These are phyloP conservation scores for Bonia amplexicaulis DNA, from an alignment of 176 grass and related monocot genomes.

Conservation along the genomic window DNA sequence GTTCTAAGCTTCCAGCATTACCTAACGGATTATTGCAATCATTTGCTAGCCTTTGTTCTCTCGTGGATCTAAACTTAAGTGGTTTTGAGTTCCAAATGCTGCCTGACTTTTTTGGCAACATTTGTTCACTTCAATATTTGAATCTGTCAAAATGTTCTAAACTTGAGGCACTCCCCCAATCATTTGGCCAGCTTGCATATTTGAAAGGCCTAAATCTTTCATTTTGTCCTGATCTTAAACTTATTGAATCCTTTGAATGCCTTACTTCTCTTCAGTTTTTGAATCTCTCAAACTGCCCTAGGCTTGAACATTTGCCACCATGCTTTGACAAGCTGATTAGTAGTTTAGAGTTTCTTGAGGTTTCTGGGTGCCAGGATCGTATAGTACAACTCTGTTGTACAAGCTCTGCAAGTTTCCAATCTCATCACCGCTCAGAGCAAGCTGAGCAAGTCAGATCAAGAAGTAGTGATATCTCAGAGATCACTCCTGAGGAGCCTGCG, in stretches of 20 bases:
- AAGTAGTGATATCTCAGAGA: constrained; percentile 16
- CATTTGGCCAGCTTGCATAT: constrained; percentile 34
- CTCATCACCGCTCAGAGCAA: constrained; percentile 6
- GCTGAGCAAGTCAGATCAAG: constrained; percentile 9
- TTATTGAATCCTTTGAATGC: constrained; percentile 18
- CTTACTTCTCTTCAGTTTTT: constrained; percentile 38
- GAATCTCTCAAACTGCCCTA: constrained; percentile 39
- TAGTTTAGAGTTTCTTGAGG: constrained; percentile 31
- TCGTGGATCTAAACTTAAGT: constrained; percentile 45
- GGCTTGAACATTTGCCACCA: constrained; percentile 29
- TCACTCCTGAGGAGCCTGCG: not conserved
- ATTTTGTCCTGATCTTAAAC: constrained; percentile 41
- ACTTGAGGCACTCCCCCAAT: constrained; percentile 35
- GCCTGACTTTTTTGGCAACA: constrained; percentile 35
- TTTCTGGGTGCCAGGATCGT: constrained; percentile 35
- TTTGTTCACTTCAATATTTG: constrained; percentile 41
- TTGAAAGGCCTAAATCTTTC: constrained; percentile 32
- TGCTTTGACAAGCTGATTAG: constrained; percentile 11
- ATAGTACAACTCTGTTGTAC: constrained; percentile 19
- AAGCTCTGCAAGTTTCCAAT: not conserved
- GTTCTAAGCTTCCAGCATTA: constrained; percentile 34
- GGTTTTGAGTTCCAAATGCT: constrained; percentile 35
- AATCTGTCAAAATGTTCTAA: constrained; percentile 50
- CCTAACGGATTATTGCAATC: constrained; percentile 35
- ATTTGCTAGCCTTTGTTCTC: constrained; percentile 41